Percentiles rank a stretch among this genome's conserved stretches.
Conservation (phyloP, 768 basidiomycete species). For the Lepiota brunneoincarnata region DNA sequence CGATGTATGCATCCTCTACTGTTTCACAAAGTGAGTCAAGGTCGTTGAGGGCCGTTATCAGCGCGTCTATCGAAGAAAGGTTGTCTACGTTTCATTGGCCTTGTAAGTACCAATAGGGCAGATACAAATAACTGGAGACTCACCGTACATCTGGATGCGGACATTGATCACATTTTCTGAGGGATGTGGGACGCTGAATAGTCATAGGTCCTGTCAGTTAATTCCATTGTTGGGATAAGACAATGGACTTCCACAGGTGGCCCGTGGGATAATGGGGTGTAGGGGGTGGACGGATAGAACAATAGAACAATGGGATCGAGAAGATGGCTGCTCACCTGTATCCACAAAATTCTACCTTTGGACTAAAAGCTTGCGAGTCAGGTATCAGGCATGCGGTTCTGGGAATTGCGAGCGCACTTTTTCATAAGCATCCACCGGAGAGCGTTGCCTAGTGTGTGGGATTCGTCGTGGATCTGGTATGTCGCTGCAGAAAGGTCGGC, state of each 20-base stretch:
- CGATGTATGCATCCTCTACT: conserved; percentile 66
- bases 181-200: conserved; percentile 81
- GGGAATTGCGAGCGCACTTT: conserved; percentile 58
- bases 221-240: background rate
- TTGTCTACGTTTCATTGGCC: conserved; percentile 50
- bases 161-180: conserved; percentile 96
- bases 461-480: conserved; percentile 89
- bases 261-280: background rate
- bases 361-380: conserved; percentile 43
- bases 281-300: conserved; percentile 7
- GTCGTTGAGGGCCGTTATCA: conserved; percentile 72
- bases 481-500: conserved; percentile 86
- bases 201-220: conserved; percentile 1
- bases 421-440: conserved; percentile 99
- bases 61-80: conserved; percentile 80
- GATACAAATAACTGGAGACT: conserved; percentile 25
- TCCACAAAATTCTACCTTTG: conserved; percentile 97
- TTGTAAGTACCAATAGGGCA: background rate
- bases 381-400: background rate
- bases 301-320: conserved; percentile 1
- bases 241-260: background rate
- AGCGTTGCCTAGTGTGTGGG: conserved; percentile 94
- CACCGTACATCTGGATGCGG: conserved; percentile 99
- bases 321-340: conserved; percentile 62
- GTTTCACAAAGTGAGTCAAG: conserved; percentile 74